A percentile compares a stretch with the other conserved stretches of the same genome.
Conservation (phyloP, 345 rosid genomes). For the Populus tremula region DNA sequence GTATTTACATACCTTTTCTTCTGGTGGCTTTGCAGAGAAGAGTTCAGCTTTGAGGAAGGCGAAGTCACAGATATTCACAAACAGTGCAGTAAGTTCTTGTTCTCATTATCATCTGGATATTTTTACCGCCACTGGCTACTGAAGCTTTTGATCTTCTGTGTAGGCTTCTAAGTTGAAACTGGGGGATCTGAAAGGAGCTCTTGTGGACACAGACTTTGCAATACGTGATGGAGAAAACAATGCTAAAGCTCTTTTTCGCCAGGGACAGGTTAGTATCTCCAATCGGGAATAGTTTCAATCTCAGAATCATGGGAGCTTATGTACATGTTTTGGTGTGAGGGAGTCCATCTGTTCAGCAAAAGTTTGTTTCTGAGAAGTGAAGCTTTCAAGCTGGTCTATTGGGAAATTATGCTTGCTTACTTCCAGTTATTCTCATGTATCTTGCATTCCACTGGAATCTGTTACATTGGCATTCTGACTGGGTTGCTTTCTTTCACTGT, state of each 20-base stretch:
- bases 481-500: neutral
- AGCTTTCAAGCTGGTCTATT: neutral
- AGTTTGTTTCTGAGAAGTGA: neutral
- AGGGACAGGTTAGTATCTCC: constrained; percentile 73
- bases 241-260: constrained; percentile 91
- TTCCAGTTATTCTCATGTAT: neutral
- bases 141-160: neutral
- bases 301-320: neutral
- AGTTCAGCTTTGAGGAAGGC: constrained; percentile 76
- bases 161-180: constrained; percentile 87
- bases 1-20: constrained; percentile 1
- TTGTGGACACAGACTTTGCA: constrained; percentile 82
- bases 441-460: neutral
- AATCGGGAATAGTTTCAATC: constrained; percentile 7
- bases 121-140: neutral
- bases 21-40: constrained; percentile 48
- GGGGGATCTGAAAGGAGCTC: constrained; percentile 85
- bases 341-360: neutral
- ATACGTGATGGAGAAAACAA: constrained; percentile 82
- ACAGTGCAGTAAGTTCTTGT: constrained; percentile 69
- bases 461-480: neutral
- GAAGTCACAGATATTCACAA: constrained; percentile 86
- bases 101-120: neutral
- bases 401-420: neutral
- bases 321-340: neutral